These are phyloP conservation scores for Aspergillus fructus DNA, from an alignment of 2,329 filamentous ascomycete species.

Conservation along the genomic window DNA sequence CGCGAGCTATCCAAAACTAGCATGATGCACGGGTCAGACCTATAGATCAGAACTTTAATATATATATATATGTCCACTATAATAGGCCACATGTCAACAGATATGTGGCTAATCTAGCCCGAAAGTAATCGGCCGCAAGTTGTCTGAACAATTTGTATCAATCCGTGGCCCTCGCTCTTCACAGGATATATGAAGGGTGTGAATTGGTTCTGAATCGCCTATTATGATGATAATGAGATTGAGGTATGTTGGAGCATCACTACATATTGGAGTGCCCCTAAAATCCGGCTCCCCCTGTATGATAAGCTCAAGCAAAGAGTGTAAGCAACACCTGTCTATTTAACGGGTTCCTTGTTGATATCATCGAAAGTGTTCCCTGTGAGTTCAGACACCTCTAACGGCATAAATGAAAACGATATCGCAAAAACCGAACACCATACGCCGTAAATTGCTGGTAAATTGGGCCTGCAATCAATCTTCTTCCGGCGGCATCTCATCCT, in stretches of 20 bases:
- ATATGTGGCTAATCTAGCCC: no score
- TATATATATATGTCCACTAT: no score
- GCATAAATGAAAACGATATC: conserved; percentile 2
- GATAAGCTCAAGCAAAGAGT: not conserved
- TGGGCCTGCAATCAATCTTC: conserved; percentile 67
- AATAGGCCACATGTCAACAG: no score
- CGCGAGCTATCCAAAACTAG: no score
- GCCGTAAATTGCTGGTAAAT: conserved; percentile 14
- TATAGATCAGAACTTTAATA: no score
- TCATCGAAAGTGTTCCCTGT: not conserved
- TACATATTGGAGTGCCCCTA: not conserved
- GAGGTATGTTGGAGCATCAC: not conserved
- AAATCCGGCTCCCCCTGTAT: not conserved
- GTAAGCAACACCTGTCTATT: not conserved
- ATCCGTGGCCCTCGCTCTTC: no score
- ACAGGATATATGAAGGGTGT: no score
- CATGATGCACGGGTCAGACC: no score
- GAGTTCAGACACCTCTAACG: not conserved
- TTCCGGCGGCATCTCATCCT: conserved; percentile 94
- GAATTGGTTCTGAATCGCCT: no score
- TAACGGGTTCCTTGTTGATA: not conserved
- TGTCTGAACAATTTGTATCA: no score
- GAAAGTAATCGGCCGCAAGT: no score
- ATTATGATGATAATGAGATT: not conserved
- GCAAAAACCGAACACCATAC: conserved; percentile 26